Base-by-base conservation (phyloP, 2,329 filamentous ascomycete genomes). In the Tolypocladium guangdongense region DNA sequence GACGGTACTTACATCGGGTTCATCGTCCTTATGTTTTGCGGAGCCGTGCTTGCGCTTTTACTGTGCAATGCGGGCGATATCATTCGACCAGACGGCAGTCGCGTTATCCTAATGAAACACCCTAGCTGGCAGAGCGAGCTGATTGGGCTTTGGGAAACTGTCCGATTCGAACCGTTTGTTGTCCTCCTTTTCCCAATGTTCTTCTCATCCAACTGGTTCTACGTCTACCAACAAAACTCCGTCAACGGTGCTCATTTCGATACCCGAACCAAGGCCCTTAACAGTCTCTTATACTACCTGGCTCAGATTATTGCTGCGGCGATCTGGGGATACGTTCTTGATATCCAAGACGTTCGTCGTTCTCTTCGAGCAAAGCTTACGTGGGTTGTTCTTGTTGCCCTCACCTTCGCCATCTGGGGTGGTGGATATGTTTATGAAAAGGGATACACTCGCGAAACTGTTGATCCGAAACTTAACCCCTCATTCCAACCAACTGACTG, bases 1-100 rank as follows among this genome's bases (percentile, higher is more conserved):
- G 86, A 91, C 62, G 89, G 88, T 52, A 95, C 90, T n/a, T 95
- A 95, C 63, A 82, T 91, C 54, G 89, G 84, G 37, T 93, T 95
- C 72, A 83, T 95, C 58, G 77, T 93, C n/a, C 81, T 95, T 60
- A 93, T 90, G 74, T 75, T 87, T 51, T 60, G 80, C 49, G 89
- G 89, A 47, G 87, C 87, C 56, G 61, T 81, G 18, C 74, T 95
- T 2, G 81, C 87, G 33, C 82, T 88, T 63, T 74, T 77, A 37
- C 78, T 95, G 3, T 82, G 83, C 62, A 82, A 93, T 62, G 87
- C 87, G 35, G 80, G 80, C 60, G 78, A 82, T 52, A 80, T 96
- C 57, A 74, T 88, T 58, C 88, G 90, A 57, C 74, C 78, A 36
- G 89, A 96, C 65, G 88, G 88, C 55, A 86, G 86, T 54, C 79